phyloP scores from a whole-genome alignment of 2,329 filamentous ascomycete species.

The Diaporthe velutina region DNA sequence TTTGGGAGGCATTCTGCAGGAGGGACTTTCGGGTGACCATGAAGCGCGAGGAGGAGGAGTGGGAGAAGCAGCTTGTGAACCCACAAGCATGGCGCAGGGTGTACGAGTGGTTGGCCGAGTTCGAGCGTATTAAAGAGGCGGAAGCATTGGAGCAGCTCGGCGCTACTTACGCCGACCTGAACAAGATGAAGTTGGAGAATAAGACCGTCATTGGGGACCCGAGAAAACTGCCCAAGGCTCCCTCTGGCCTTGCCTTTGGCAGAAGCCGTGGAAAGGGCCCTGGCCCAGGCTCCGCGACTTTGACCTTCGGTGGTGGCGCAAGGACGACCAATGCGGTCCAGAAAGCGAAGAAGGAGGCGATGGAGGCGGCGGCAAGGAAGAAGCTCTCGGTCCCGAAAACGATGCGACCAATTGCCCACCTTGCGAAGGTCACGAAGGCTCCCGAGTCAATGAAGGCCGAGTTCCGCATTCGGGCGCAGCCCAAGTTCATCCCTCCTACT shows the following conservation, averaged over 20 bases:
- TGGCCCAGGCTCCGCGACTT: slow-evolving; percentile 32
- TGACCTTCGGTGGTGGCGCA: slow-evolving; percentile 37
- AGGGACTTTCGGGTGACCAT: slow-evolving; percentile 78
- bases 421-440: slow-evolving; percentile 58
- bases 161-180: slow-evolving; percentile 68
- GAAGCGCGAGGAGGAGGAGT: too few species aligned
- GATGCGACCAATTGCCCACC: neutral
- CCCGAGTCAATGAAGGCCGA: slow-evolving; percentile 68
- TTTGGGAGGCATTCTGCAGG: slow-evolving; percentile 85
- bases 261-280: slow-evolving; percentile 36
- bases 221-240: slow-evolving; percentile 57
- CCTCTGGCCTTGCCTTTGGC: slow-evolving; percentile 36
- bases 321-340: slow-evolving; percentile 63
- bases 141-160: slow-evolving; percentile 70
- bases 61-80: slow-evolving; percentile 75
- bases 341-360: slow-evolving; percentile 68
- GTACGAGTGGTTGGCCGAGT: slow-evolving; percentile 76
- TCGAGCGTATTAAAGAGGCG: slow-evolving; percentile 68
- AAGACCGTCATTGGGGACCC: slow-evolving; percentile 68
- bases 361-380: slow-evolving; percentile 64
- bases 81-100: slow-evolving; percentile 82
- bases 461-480: slow-evolving; percentile 57
- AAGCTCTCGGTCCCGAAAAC: slow-evolving; percentile 48
- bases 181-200: slow-evolving; percentile 69
- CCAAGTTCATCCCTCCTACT: slow-evolving; percentile 48